These are phyloP conservation scores for Ogataea trehalophila DNA, from an alignment of 805 yeast genomes.

Conservation along the genomic window DNA sequence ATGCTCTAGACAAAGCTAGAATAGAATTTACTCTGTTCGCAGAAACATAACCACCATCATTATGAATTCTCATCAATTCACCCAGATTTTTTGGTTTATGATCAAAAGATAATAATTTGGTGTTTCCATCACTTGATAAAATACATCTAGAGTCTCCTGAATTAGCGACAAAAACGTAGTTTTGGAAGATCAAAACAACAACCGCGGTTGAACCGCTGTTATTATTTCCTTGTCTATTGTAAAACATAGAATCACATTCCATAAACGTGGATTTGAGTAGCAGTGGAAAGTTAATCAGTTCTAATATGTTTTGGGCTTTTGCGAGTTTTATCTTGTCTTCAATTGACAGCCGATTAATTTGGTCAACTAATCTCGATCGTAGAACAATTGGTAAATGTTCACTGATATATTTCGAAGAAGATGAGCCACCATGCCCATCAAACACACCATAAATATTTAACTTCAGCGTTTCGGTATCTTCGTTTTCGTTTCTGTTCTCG, in stretches of 20 bases:
- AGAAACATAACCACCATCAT: constrained; percentile 58
- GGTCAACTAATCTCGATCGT: constrained; percentile 12
- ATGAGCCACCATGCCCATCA: constrained; percentile 80
- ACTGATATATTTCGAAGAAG: constrained; percentile 52
- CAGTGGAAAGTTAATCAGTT: constrained; percentile 22
- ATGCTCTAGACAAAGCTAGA: constrained; percentile 52
- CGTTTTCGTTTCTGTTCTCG: background rate
- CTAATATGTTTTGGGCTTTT: constrained; percentile 12
- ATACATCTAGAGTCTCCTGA: constrained; percentile 76
- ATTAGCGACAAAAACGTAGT: constrained; percentile 52
- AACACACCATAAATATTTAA: constrained; percentile 60
- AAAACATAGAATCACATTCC: constrained; percentile 41
- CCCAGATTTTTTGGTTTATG: constrained; percentile 58
- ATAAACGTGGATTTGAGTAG: constrained; percentile 41
- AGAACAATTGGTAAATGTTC: constrained; percentile 31
- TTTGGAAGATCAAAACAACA: constrained; percentile 39
- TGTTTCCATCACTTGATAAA: constrained; percentile 44
- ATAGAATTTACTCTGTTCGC: constrained; percentile 57
- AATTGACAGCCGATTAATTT: constrained; percentile 12
- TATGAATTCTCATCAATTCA: constrained; percentile 51
- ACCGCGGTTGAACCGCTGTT: constrained; percentile 51
- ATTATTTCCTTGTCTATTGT: constrained; percentile 32
- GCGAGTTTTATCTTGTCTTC: constrained; percentile 13
- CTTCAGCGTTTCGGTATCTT: constrained; percentile 5
- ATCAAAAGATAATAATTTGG: constrained; percentile 63